Base-by-base conservation (phyloP, 2,329 filamentous ascomycete genomes). In the Sordariomycetes sp. region DNA sequence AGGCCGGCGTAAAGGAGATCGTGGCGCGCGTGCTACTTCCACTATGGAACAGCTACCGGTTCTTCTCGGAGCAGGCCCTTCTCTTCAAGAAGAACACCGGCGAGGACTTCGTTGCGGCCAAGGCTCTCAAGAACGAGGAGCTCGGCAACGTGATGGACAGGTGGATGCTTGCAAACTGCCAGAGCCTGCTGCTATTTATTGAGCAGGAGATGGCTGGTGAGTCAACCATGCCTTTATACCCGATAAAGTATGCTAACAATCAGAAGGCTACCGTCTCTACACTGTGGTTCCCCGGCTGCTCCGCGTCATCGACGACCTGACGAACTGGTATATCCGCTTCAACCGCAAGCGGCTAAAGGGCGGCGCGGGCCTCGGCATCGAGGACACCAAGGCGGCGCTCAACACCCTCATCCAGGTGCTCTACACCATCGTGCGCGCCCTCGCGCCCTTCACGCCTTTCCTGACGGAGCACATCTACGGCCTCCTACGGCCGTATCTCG, bases 281-380 rank as follows among this genome's bases (percentile, higher is more conserved):
- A 95, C 90, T 1, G 90, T 95, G 46, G 89, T 95, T 55, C 90
- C 90, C 7, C 79, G 87, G 60, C 74, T 95, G 60, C 78, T 92
- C 22, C 79, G 79, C 59, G 78, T 92, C 68, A 92, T 95, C 63
- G 90, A 95, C 66, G 89, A 92, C 71, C 87, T 87, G 20, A 94
- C 90, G 10, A 95, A 96, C 72, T 95, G 89, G 90, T 95, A 94
- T 74, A 95, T 95, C 69, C 82, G 89, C 59, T 92, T 94, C 78
- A 94, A 94, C 75, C 81, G 90, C 53, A 88, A 88, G 71, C 83
- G 90, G 57, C 76, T 94, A 63, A 95, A 94, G 82, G 90, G 90
- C 58, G 88, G 89, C 67, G 81, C 87, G 62, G 87, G 88, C 32
- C 72, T 87, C 25, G 64, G 63, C 16, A 7, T 60, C 32, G 81